Conservation (phyloP, 2,329 filamentous ascomycete genomes). For the Lachnellula hyalina region DNA sequence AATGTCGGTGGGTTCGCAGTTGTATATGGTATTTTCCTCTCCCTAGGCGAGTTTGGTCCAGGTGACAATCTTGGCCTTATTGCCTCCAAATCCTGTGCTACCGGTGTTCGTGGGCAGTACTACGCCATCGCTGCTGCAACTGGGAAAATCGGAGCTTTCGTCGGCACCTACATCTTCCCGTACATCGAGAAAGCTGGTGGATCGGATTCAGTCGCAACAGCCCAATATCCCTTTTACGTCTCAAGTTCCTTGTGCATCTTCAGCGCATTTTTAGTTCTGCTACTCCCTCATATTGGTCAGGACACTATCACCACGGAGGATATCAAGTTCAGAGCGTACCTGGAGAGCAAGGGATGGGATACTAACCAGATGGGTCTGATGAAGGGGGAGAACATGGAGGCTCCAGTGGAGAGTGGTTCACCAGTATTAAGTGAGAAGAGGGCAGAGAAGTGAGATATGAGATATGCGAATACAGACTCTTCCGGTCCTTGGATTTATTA, state of each 20-base stretch:
- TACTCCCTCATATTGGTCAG: slow-evolving; percentile 75
- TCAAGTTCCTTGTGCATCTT: slow-evolving; percentile 71
- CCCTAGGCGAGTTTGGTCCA: slow-evolving; percentile 75
- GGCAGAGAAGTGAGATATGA: not conserved
- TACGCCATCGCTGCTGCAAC: slow-evolving; percentile 67
- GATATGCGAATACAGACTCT: not conserved
- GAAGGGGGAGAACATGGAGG: slow-evolving; percentile 4
- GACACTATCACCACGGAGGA: slow-evolving; percentile 82
- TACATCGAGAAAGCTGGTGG: slow-evolving; percentile 60
- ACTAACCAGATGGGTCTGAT: slow-evolving; percentile 5
- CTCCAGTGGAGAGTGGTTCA: not conserved
- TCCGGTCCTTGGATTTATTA: too few species aligned
- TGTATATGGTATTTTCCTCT: slow-evolving; percentile 73
- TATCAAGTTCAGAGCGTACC: slow-evolving; percentile 64
- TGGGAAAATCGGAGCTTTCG: slow-evolving; percentile 77
- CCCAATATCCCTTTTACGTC: slow-evolving; percentile 90
- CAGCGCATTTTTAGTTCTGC: slow-evolving; percentile 59
- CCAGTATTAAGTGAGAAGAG: not conserved
- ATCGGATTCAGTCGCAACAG: slow-evolving; percentile 49
- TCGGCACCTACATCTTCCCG: slow-evolving; percentile 78
- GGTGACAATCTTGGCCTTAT: slow-evolving; percentile 89
- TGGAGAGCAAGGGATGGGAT: slow-evolving; percentile 40
- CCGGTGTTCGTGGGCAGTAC: slow-evolving; percentile 77
- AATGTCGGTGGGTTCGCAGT: slow-evolving; percentile 74
- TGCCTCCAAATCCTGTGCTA: slow-evolving; percentile 82